Evolutionary conservation across 352 stramenopile genomes (phyloP).

Genomic region (Phytophthora crassamura): DNA sequence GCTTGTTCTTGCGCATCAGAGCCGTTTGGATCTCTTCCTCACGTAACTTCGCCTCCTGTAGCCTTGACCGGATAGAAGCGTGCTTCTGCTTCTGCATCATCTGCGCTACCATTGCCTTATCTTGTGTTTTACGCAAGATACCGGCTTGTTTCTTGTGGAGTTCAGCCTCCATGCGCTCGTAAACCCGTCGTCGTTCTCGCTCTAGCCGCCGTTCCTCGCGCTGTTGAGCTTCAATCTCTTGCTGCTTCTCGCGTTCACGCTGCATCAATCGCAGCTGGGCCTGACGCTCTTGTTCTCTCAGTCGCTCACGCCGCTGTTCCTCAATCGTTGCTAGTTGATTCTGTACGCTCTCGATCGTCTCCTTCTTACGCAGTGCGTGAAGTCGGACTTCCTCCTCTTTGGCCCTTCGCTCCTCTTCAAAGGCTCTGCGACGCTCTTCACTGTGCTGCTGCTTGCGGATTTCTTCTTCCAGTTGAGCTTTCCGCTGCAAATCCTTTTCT

Average conservation of each 20-base stretch:
- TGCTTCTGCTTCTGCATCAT: conserved; percentile 64
- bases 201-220: conserved; percentile 58
- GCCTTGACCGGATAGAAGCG: conserved; percentile 47
- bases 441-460: conserved; percentile 70
- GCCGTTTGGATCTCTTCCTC: conserved; percentile 82
- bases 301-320: conserved; percentile 51
- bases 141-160: conserved; percentile 48
- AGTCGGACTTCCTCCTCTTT: conserved; percentile 60
- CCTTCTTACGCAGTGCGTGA: conserved; percentile 61
- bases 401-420: conserved; percentile 52
- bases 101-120: conserved; percentile 61
- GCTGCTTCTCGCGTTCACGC: conserved; percentile 59
- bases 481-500: conserved; percentile 61
- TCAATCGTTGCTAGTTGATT: conserved; percentile 64
- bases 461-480: conserved; percentile 55
- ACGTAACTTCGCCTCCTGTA: conserved; percentile 77
- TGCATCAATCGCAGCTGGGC: conserved; percentile 47
- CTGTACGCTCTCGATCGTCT: conserved; percentile 68
- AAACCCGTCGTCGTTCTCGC: conserved; percentile 57
- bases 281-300: conserved; percentile 60
- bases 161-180: conserved; percentile 71
- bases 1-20: conserved; percentile 61
- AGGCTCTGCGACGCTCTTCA: conserved; percentile 55
- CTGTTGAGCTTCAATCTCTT: conserved; percentile 55
- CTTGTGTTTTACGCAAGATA: conserved; percentile 53